Base-by-base conservation (phyloP, 179 eudicot species). In the Amaranthus tricolor region DNA sequence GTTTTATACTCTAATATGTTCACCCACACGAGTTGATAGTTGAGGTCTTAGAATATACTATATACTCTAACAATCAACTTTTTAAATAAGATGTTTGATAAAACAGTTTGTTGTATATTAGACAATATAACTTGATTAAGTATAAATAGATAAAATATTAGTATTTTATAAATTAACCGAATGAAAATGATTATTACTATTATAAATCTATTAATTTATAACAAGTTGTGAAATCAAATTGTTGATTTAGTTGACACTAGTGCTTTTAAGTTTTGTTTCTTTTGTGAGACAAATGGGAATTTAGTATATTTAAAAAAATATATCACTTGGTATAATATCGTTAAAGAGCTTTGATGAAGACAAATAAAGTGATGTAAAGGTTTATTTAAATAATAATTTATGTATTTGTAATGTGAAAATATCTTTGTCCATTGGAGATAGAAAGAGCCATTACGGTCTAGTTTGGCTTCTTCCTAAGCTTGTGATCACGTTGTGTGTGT, bases 371-470 rank as follows among this genome's bases (percentile, higher is more conserved):
- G 67, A 63, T 63, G 49, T 63, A 40, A 63, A 13, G 67, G 1
- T 15, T 45, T 15, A 15, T 62, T 24, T 31, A 55, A 7, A 48
- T 44, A 31, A 31, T 31, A 31, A 31, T 31, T 31, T 31, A 31
- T 31, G 40, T 31, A 31, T 59, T 45, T 17, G 47, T 2, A 16
- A 47, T 8, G 40, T 13, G 9, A 51, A 58, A n/a, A 62, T 24
- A 62, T 62, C 61, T 51, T 17, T 21, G 66, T 51, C 69, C 16
- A n/a, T 73, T 73, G 60, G 60, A 62, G 76, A 50, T n/a, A 45
- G 43, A 51, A 51, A 62, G 55, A 62, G 76, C 50, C 76, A 62
- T 21, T 31, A 6, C 44, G 19, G 64, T 48, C 11, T 20, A 51
- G 2, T 54, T 68, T 49, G 51, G 68, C 58, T 61, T 51, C 31